Conservation (phyloP, 2,329 filamentous ascomycete genomes). For the Periconia digitata region DNA sequence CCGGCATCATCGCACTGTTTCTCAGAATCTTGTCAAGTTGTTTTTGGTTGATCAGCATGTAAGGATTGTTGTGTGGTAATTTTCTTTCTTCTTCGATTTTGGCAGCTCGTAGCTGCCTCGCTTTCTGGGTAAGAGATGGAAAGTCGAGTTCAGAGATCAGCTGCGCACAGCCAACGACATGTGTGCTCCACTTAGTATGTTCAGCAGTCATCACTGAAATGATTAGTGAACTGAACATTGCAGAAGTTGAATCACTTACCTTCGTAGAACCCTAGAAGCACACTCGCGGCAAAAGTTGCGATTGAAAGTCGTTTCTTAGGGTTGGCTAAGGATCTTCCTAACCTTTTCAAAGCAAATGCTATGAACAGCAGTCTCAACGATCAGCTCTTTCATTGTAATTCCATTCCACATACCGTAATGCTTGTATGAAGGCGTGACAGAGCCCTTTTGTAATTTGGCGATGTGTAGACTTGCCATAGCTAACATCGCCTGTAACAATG, state of each 20-base stretch:
- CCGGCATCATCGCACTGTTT: slow-evolving; percentile 43
- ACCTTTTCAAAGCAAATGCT: slow-evolving; percentile 76
- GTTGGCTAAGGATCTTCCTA: slow-evolving; percentile 74
- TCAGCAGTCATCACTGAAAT: slow-evolving; percentile 78
- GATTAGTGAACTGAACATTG: background rate
- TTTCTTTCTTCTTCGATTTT: slow-evolving; percentile 45
- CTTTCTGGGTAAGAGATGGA: slow-evolving; percentile 68
- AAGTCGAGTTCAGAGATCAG: slow-evolving; percentile 83
- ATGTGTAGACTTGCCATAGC: slow-evolving; percentile 87
- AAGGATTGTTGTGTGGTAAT: slow-evolving; percentile 32
- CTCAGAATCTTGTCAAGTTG: slow-evolving; percentile 39
- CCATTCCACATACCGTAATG: slow-evolving; percentile 66
- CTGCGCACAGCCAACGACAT: slow-evolving; percentile 80
- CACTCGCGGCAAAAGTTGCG: slow-evolving; percentile 82
- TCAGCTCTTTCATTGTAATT: too few relatives aligned
- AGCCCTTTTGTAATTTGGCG: slow-evolving; percentile 73
- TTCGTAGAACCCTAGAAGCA: slow-evolving; percentile 88
- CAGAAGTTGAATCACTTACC: background rate
- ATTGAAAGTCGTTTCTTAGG: slow-evolving; percentile 71
- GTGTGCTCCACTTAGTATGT: slow-evolving; percentile 93
- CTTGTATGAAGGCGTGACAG: slow-evolving; percentile 78
- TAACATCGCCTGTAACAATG: slow-evolving; percentile 85
- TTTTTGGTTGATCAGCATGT: slow-evolving; percentile 33
- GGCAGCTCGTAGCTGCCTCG: slow-evolving; percentile 65
- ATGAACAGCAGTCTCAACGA: background rate